Percentiles rank a stretch among this genome's conserved stretches.
These are phyloP conservation scores for Trametes hirsuta DNA, from an alignment of 1,284 basidiomycete genomes.

Conservation along the genomic window DNA sequence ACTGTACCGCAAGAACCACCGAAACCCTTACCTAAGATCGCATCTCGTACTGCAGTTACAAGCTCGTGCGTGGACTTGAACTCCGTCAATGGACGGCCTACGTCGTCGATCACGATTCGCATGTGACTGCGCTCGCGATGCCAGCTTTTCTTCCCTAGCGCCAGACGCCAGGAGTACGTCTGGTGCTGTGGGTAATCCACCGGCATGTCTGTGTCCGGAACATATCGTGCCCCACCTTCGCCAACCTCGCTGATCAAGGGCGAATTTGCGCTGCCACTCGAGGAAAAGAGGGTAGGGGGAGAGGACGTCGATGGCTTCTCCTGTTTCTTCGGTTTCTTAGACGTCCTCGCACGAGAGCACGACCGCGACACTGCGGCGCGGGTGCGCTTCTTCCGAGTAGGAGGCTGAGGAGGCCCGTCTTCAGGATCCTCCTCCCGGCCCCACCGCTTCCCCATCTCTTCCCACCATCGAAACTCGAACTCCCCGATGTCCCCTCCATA, in stretches of 20 bases:
- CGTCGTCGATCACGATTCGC: conserved; percentile 11
- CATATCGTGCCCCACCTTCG: background rate
- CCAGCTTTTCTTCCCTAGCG: background rate
- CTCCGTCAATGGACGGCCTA: conserved; percentile 9
- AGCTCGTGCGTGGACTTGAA: conserved; percentile 16
- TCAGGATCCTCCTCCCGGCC: background rate
- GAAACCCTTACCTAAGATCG: conserved; percentile 12
- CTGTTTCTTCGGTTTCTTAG: too few relatives aligned
- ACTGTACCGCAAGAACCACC: too few relatives aligned
- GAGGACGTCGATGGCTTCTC: too few relatives aligned
- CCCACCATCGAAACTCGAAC: background rate
- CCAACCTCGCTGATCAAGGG: background rate
- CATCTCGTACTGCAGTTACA: conserved; percentile 9
- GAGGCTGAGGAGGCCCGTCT: too few relatives aligned
- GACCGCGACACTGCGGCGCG: too few relatives aligned
- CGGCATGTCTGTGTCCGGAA: background rate
- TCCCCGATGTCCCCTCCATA: background rate
- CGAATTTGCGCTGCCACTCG: background rate
- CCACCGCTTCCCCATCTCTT: background rate
- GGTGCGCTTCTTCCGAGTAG: background rate
- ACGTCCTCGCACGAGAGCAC: too few relatives aligned
- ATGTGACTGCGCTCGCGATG: conserved; percentile 16
- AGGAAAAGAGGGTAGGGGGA: background rate
- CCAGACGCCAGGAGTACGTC: conserved; percentile 7
- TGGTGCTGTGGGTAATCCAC: background rate